Evolutionary conservation across 805 yeast genomes (phyloP).

Genomic region (Henningerozyma blattae): DNA sequence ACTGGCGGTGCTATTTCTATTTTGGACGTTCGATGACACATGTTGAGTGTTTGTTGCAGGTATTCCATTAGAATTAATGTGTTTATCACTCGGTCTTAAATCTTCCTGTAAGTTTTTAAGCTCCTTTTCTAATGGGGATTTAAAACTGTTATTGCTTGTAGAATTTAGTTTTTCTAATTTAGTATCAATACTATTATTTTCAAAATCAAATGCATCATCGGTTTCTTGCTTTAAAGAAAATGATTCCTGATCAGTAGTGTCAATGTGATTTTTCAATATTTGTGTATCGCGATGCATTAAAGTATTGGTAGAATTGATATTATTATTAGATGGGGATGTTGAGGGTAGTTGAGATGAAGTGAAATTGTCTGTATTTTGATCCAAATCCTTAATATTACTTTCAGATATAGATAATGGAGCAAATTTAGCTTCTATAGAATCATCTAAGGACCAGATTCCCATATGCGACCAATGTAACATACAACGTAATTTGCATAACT

Average conservation of each 20-base stretch:
- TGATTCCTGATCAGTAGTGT: constrained; percentile 3
- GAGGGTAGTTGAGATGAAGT: neutral
- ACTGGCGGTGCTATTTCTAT: too few species aligned
- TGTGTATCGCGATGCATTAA: too few species aligned
- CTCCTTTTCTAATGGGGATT: neutral
- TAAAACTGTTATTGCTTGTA: too few species aligned
- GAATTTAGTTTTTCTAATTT: neutral
- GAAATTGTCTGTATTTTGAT: constrained; percentile 1
- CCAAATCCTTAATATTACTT: neutral
- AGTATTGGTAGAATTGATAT: too few species aligned
- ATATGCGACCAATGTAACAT: constrained; percentile 75
- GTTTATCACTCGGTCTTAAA: too few species aligned
- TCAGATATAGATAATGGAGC: constrained; percentile 11
- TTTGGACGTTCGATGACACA: too few species aligned
- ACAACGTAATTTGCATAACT: constrained; percentile 48
- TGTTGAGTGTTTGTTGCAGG: too few species aligned
- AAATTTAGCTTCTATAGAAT: constrained; percentile 13
- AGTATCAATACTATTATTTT: constrained; percentile 3
- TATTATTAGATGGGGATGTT: neutral
- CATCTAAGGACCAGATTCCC: constrained; percentile 61
- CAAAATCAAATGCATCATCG: constrained; percentile 17
- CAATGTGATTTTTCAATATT: too few species aligned
- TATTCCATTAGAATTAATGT: too few species aligned
- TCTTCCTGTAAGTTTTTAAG: neutral
- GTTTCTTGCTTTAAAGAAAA: constrained; percentile 1